Evolutionary conservation across 2,329 filamentous ascomycete genomes (phyloP), one percentile per base, ranked within the genome.

Genomic region (Penicillium sp.): DNA sequence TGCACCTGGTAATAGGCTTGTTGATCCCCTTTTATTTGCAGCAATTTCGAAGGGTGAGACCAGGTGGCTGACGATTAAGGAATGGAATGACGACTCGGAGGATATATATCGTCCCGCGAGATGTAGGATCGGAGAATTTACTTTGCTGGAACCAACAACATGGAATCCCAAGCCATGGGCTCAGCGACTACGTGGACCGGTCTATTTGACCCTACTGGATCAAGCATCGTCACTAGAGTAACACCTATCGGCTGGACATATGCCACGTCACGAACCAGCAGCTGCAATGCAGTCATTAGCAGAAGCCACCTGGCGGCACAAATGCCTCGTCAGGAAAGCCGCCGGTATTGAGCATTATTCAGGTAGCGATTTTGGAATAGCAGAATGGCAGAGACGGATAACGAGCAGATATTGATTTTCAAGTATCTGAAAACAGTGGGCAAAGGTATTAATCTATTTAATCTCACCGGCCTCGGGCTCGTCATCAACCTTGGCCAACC

Each of bases 401-500:
- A 54, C 53, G 54, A 52, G 55, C 46, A 55, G 55, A 63, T 69
- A 64, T 66, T 63, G 55, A 62, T 67, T 64, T 57, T 55, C 50
- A 60, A 61, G 56, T 61, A 62, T 60, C 55, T 53, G 56, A 51
- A 61, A 63, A 27, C 39, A 55, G 41, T 51, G 47, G 51, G 51
- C 48, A 46, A 46, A 53, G 55, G 49, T 56, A 60, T 63, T 67
- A 58, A 52, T 63, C 62, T 69, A 68, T 69, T 70, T 72, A 51
- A 69, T 67, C 55, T 76, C 76, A 54, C 75, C 75, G 57, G 71
- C 85, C 68, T 90, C 85, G 13, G 83, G 73, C 58, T 84, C 84
- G 69, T 92, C 89, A 48, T 71, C 71, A 61, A 86, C 83, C 81
- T 96, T 97, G 55, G 90, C 92, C 72, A 99, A 76, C 64, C 92